Evolutionary conservation across 768 basidiomycete species (phyloP).

Genomic region (Pleurotus tuoliensis): DNA sequence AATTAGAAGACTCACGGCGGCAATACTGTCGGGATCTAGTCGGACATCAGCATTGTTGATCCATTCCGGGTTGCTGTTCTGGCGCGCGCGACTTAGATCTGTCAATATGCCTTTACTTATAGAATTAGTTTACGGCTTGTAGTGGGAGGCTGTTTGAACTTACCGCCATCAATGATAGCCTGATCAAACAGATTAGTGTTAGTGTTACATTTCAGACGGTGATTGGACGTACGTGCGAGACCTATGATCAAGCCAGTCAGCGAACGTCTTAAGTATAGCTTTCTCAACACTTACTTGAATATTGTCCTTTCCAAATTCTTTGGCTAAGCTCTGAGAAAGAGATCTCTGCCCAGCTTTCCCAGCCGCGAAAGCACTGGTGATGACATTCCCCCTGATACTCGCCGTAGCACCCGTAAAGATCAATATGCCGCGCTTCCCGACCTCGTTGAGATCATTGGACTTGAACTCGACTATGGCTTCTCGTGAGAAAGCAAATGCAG

Average conservation of each 20-base stretch:
- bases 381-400: conserved; percentile 54
- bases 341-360: conserved; percentile 61
- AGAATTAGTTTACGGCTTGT: background rate
- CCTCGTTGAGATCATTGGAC: conserved; percentile 40
- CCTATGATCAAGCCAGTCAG: conserved; percentile 25
- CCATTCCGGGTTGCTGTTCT: conserved; percentile 31
- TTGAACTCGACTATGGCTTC: conserved; percentile 58
- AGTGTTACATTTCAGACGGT: background rate
- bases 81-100: conserved; percentile 21
- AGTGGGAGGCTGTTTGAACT: conserved; percentile 5
- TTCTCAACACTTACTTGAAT: conserved; percentile 50
- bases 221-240: conserved; percentile 55
- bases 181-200: conserved; percentile 18
- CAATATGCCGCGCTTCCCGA: conserved; percentile 56
- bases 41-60: conserved; percentile 40
- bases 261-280: background rate
- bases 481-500: conserved; percentile 61
- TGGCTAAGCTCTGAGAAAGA: conserved; percentile 65
- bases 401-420: conserved; percentile 77
- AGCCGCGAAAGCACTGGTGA: conserved; percentile 59
- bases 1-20: conserved; percentile 41
- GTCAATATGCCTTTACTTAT: conserved; percentile 29
- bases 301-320: conserved; percentile 71
- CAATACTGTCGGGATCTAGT: conserved; percentile 66
- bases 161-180: conserved; percentile 69